Percentiles rank a stretch among this genome's conserved stretches.
Evolutionary conservation across 2,329 filamentous ascomycete species (phyloP).

Genomic region (Pseudocercospora fijiensis): DNA sequence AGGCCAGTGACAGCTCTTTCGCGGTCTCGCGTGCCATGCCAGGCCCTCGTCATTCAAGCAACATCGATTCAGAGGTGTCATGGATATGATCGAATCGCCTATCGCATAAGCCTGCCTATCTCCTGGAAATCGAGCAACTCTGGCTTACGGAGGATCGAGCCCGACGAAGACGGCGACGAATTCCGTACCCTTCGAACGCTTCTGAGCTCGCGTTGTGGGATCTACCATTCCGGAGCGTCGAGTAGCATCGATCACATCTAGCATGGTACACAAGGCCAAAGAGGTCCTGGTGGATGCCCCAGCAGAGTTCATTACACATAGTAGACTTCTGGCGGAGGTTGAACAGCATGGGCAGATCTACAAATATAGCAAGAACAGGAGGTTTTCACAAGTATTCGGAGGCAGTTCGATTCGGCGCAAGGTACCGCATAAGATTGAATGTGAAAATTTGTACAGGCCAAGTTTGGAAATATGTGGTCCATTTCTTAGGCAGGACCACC

Average conservation of each 20-base stretch:
- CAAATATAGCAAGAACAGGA: slow-evolving; percentile 3
- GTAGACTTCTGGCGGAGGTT: background rate
- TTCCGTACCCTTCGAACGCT: background rate
- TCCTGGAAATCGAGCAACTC: background rate
- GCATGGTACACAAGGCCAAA: background rate
- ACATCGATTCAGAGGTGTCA: no score
- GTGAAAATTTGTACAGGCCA: background rate
- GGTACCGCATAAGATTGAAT: background rate
- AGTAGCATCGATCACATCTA: background rate
- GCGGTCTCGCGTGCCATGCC: background rate
- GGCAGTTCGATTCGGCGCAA: slow-evolving; percentile 2
- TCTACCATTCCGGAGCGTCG: background rate
- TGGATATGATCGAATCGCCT: no score
- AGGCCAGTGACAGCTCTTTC: background rate
- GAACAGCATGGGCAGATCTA: background rate
- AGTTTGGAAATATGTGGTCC: background rate
- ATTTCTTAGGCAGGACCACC: background rate
- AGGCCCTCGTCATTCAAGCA: no score
- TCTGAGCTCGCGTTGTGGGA: background rate
- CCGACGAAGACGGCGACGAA: background rate
- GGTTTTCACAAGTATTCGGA: background rate
- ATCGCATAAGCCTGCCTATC: background rate
- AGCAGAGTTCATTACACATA: background rate
- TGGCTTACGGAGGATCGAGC: background rate
- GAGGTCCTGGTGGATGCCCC: background rate